Conservation (phyloP, 1,139 yeast genomes). For the Wickerhamiella infanticola region DNA sequence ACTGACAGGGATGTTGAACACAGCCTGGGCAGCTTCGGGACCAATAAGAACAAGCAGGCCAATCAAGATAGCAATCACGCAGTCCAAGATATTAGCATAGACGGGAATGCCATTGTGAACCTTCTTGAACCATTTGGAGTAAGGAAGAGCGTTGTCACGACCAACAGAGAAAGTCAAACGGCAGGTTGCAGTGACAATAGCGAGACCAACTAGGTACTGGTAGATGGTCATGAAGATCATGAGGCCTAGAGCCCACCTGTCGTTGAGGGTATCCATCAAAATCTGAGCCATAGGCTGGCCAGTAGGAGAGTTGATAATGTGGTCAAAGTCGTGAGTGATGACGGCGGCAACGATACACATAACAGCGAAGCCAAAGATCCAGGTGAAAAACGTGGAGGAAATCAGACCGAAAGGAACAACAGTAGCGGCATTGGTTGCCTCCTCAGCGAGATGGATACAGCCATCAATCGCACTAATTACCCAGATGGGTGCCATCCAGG, state of each 20-base stretch:
- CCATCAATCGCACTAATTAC: slow-evolving; percentile 41
- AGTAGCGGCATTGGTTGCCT: slow-evolving; percentile 43
- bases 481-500: slow-evolving; percentile 43
- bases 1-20: slow-evolving; percentile 60
- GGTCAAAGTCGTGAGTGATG: slow-evolving; percentile 18
- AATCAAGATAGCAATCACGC: slow-evolving; percentile 38
- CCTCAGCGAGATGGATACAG: slow-evolving; percentile 53
- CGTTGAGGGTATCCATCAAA: slow-evolving; percentile 36
- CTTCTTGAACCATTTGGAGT: slow-evolving; percentile 34
- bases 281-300: slow-evolving; percentile 56
- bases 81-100: slow-evolving; percentile 49
- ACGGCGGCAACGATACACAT: slow-evolving; percentile 8
- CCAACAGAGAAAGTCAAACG: slow-evolving; percentile 57
- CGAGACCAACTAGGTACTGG: slow-evolving; percentile 51
- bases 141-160: slow-evolving; percentile 56
- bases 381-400: slow-evolving; percentile 30
- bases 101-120: slow-evolving; percentile 49
- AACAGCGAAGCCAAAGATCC: slow-evolving; percentile 43
- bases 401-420: slow-evolving; percentile 50
- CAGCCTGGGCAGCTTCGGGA: slow-evolving; percentile 51
- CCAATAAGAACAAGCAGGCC: slow-evolving; percentile 49
- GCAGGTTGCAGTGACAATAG: slow-evolving; percentile 58
- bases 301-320: slow-evolving; percentile 37
- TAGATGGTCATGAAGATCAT: slow-evolving; percentile 45
- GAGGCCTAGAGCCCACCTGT: slow-evolving; percentile 35